Base-by-base conservation (phyloP, 495 filamentous ascomycete species). In the Podospora fimiseda region DNA sequence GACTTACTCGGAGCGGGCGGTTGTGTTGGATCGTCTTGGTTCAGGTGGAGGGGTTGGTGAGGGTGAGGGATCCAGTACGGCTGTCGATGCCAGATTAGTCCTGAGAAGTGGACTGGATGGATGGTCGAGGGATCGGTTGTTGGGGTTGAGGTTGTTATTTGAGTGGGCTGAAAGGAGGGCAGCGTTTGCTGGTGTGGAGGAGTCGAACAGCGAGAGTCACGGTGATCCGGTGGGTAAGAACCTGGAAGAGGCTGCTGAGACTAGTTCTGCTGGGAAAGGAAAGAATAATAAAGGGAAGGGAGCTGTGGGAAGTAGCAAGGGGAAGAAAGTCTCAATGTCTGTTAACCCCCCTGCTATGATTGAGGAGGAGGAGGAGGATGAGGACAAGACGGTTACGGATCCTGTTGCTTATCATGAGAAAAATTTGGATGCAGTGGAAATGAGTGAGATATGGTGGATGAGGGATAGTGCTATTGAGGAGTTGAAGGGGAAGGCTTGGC, bases 131-230 rank as follows among this genome's bases (percentile, higher is more conserved):
- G 88, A 93, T 65, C 72, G 81, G 2, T 61, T 96, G 48, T 78
- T 88, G 68, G 88, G 90, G 49, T 69, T 96, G 19, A 79, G 79
- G 51, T 59, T 92, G 9, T 64, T 98, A 42, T 93, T 96, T 67
- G 85, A 85, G 55, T 96, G 90, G 88, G 78, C 83, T 2, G 88
- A 80, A 60, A 59, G 71, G 63, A 68, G 67, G 36, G 58, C 53
- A 1, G 21, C 45, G 20, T 58, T 49, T 56, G 39, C 18, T 14
- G 36, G 19, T 27, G 23, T 21, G 56, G 47, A 5, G 43, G 30
- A n/a, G 42, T 43, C 37, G 20, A 11, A 24, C 30, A 33, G 15
- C 33, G 43, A 30, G 22, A 39, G 41, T 13, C 14, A n/a, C 24
- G 37, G 41, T 42, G 40, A 20, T 65, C 43, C 2, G 14, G 44